These are phyloP conservation scores for Xylariaceae sp. DNA, from an alignment of 2,329 filamentous ascomycete genomes.

Conservation along the genomic window DNA sequence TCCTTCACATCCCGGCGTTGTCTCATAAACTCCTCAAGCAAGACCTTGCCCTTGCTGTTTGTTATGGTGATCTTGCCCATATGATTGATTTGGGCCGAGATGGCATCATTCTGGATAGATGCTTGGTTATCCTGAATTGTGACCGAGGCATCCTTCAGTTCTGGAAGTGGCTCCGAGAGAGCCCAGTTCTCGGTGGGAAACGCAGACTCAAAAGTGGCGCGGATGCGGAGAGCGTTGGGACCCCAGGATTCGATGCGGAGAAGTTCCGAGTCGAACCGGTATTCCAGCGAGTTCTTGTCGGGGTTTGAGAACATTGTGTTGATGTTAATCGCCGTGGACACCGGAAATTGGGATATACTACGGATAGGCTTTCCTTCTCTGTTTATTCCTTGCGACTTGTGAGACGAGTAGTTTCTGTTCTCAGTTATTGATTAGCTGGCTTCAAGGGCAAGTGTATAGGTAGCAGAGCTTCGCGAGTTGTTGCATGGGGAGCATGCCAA, in stretches of 20 bases:
- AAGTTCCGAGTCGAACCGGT: conserved; percentile 41
- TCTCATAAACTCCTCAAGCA: conserved; percentile 52
- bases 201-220: conserved; percentile 39
- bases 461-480: too few species aligned
- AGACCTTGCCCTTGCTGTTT: conserved; percentile 20
- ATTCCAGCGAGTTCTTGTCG: conserved; percentile 12
- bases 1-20: conserved; percentile 48
- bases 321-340: neutral
- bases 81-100: conserved; percentile 33
- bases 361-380: neutral
- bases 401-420: neutral
- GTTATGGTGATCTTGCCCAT: conserved; percentile 41
- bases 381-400: neutral
- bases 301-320: conserved; percentile 15
- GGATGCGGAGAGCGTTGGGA: conserved; percentile 43
- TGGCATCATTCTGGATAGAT: conserved; percentile 44
- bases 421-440: too few species aligned
- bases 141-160: conserved; percentile 18
- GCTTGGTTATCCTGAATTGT: conserved; percentile 33
- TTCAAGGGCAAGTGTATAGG: too few species aligned
- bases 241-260: conserved; percentile 49
- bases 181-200: conserved; percentile 42
- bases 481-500: too few species aligned
- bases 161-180: conserved; percentile 30
- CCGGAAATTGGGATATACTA: neutral